Conservation (phyloP, 495 filamentous ascomycete genomes). For the Neurospora hispaniola region DNA sequence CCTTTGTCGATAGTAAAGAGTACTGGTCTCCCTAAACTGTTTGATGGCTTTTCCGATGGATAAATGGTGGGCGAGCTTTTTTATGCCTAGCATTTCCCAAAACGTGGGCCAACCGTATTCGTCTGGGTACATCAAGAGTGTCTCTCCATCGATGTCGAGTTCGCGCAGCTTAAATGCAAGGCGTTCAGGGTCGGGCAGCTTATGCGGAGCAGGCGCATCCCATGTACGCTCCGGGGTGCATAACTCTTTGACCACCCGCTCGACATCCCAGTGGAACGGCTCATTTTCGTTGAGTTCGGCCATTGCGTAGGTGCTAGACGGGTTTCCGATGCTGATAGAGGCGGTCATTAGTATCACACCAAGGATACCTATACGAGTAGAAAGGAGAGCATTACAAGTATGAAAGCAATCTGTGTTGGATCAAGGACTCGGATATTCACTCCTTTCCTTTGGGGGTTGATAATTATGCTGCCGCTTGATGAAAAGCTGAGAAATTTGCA, state of each 20-base stretch:
- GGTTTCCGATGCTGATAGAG: background rate
- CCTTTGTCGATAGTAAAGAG: conserved; percentile 8
- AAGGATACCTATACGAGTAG: background rate
- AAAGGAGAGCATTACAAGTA: background rate
- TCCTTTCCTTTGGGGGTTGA: background rate
- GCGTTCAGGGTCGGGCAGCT: conserved; percentile 36
- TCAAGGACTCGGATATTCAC: background rate
- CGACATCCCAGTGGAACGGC: conserved; percentile 57
- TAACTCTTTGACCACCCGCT: conserved; percentile 53
- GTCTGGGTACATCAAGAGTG: conserved; percentile 41
- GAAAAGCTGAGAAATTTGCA: background rate
- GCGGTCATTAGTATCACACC: background rate
- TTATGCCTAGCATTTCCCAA: conserved; percentile 22
- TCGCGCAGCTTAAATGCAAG: conserved; percentile 47
- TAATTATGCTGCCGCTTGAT: background rate
- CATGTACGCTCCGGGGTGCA: conserved; percentile 43
- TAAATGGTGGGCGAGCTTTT: conserved; percentile 23
- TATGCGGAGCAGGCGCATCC: conserved; percentile 18
- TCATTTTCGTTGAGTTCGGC: conserved; percentile 30
- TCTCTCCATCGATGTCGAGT: conserved; percentile 49
- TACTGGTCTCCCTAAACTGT: conserved; percentile 22
- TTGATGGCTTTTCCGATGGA: conserved; percentile 22
- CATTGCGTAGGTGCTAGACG: conserved; percentile 7
- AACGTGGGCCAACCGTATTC: conserved; percentile 12
- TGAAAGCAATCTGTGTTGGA: background rate